Evolutionary conservation across 2,329 filamentous ascomycete species (phyloP).

Genomic region (Microdochium trichocladiopsis): DNA sequence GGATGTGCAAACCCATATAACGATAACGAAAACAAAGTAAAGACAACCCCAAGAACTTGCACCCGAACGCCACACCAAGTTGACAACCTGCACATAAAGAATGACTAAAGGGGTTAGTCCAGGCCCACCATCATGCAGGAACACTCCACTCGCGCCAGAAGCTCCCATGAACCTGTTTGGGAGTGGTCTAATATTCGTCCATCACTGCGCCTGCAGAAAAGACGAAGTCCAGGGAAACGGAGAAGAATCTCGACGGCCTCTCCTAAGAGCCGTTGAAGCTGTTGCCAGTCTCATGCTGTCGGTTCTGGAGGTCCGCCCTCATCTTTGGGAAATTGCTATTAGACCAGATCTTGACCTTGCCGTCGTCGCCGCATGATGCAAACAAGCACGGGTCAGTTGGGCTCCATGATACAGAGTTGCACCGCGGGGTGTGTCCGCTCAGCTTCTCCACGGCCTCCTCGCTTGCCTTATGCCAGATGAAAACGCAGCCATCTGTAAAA

Average conservation of each 20-base stretch:
- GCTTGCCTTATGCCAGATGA: slow-evolving; percentile 87
- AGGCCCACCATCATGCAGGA: no score
- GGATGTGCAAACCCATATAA: neutral
- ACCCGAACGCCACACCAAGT: no score
- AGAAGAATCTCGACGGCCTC: neutral
- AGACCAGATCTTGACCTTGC: slow-evolving; percentile 67
- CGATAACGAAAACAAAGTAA: no score
- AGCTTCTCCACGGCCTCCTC: slow-evolving; percentile 70
- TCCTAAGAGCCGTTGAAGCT: neutral
- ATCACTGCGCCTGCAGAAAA: neutral
- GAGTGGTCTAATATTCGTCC: no score
- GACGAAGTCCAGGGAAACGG: neutral
- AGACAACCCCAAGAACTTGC: no score
- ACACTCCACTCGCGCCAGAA: no score
- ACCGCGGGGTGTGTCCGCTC: slow-evolving; percentile 66
- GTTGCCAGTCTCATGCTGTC: neutral
- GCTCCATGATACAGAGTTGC: slow-evolving; percentile 88
- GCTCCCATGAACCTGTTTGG: no score
- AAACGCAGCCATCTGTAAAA: slow-evolving; percentile 58
- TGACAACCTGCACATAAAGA: no score
- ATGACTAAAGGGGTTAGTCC: no score
- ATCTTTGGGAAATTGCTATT: slow-evolving; percentile 18
- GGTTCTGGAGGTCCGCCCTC: neutral
- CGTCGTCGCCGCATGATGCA: slow-evolving; percentile 86
- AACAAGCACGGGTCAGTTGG: slow-evolving; percentile 76